Conservation (phyloP, 2,329 filamentous ascomycete species). For the Colletotrichum gigasporum region DNA sequence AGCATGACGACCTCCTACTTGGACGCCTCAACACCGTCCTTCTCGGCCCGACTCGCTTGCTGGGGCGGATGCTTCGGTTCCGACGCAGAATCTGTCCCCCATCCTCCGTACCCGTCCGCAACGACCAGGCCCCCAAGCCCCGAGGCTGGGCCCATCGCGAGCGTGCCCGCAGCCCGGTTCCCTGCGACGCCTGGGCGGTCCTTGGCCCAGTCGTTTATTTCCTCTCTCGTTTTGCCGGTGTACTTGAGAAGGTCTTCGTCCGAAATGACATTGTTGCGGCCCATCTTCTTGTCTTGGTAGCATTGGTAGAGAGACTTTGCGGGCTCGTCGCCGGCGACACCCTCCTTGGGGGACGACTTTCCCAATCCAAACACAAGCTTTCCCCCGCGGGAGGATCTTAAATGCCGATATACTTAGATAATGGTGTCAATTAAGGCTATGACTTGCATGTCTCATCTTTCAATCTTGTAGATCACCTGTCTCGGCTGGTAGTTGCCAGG, state of each 20-base stretch:
- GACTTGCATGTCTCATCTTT: constrained; percentile 5
- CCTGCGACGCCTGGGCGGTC: constrained; percentile 49
- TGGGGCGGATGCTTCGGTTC: constrained; percentile 47
- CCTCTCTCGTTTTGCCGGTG: constrained; percentile 46
- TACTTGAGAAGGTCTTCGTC: constrained; percentile 52
- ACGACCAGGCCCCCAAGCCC: constrained; percentile 42
- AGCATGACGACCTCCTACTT: not conserved
- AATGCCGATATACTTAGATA: not conserved
- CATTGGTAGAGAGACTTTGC: constrained; percentile 44
- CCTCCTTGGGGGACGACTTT: constrained; percentile 2
- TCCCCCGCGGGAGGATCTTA: not conserved
- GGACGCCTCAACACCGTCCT: not conserved
- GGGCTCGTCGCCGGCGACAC: not conserved
- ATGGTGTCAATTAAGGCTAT: not conserved
- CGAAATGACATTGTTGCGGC: constrained; percentile 38
- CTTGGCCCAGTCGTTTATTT: constrained; percentile 48
- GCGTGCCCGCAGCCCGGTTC: constrained; percentile 48
- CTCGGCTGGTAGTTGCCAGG: not conserved
- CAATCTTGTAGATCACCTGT: not conserved
- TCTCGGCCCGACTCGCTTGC: constrained; percentile 12
- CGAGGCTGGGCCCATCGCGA: constrained; percentile 40
- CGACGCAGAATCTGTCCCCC: constrained; percentile 42
- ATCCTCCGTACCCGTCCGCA: constrained; percentile 44
- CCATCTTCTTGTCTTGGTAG: constrained; percentile 43
- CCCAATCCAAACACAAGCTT: constrained; percentile 1